Base-by-base conservation (phyloP, 139 green algal genomes). In the Deuterostichococcus epilithicus region DNA sequence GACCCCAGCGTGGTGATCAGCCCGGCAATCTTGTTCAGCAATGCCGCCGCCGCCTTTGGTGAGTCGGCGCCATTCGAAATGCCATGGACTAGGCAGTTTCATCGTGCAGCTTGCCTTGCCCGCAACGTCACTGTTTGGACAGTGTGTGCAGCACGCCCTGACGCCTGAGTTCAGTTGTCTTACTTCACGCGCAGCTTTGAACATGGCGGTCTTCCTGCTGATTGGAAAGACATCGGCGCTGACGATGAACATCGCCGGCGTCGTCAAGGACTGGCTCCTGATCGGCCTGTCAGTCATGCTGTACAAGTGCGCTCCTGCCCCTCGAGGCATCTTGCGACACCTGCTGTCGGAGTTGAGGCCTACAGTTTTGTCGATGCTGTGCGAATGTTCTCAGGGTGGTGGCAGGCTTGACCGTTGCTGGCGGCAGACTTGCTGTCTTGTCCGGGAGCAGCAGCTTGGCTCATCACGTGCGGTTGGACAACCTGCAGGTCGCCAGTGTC, bases 121-220 rank as follows among this genome's bases (percentile, higher is more conserved):
- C 30, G 58, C 32, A 26, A 63, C n/a, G 32, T 30, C 33, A 25
- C 10, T 45, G 23, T 44, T 60, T 28, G 15, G 45, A 13, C 59
- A 58, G 6, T 33, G 32, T 70, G 44, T 79, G 30, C 15, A 10
- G 30, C 15, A 79, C 74, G 35, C 58, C 68, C 70, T n/a, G n/a
- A n/a, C n/a, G 42, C 42, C 42, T 52, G 10, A 52, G 33, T 18
- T 5, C 30, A 1, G 1, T 3, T 39, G 25, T 39, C 15, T 72
- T 25, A 1, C n/a, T 8, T 72, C n/a, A 25, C 20, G 26, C 52
- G 35, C 80, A 88, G 84, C 81, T 0, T 88, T 98, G 5, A 98
- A 98, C 87, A 92, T 97, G 82, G 80, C 89, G 0, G 88, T 96
- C 1, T 97, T 96, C 83, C 78, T 97, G 80, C 88, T 97, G 13